Evolutionary conservation across 169 alveolate genomes (phyloP), one percentile per base, ranked within the genome.

Genomic region (Plasmodium vivax): DNA sequence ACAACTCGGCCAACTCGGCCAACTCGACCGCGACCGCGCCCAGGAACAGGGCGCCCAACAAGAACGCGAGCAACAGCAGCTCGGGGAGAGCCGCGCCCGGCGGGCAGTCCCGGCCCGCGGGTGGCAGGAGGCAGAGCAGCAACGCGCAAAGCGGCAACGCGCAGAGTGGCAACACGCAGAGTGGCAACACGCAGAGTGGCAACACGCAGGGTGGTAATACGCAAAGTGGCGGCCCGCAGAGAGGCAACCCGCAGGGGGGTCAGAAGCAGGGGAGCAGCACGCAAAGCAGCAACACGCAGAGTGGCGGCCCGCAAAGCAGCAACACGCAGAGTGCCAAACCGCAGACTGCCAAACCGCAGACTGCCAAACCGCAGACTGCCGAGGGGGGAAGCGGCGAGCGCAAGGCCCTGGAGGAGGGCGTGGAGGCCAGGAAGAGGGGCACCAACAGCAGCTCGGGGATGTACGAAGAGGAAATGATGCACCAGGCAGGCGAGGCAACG

Each of bases 401-500:
- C 5, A 83, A 83, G 32, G 62, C 56, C 2, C 14, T 19, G 51
- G 56, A 54, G 1, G 92, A 83, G 0, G 79, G 47, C 2, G 23
- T 41, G 51, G 41, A 80, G 3, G 5, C 16, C 45, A 80, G 14
- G 2, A 43, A 23, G 4, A 32, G 16, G 6, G 71, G 85, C 2
- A 80, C 41, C 3, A 43, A 68, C 34, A 84, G 27, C 36, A 74
- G 34, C 34, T 23, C 77, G 1, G 77, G 16, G 10, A 19, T 45
- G n/a, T 47, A 84, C 32, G 93, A 56, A 1, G 93, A 56, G 0
- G 93, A 84, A 54, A 38, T 43, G 10, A 16, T 56, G 10, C 58
- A 43, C 77, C 34, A 84, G 10, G 8, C 54, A 54, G 36, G 30
- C 8, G 81, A 54, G 27, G 23, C 12, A 10, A 32, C 14, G 3